Evolutionary conservation across 768 basidiomycete genomes (phyloP).

Genomic region (Infundibulicybe gibba): DNA sequence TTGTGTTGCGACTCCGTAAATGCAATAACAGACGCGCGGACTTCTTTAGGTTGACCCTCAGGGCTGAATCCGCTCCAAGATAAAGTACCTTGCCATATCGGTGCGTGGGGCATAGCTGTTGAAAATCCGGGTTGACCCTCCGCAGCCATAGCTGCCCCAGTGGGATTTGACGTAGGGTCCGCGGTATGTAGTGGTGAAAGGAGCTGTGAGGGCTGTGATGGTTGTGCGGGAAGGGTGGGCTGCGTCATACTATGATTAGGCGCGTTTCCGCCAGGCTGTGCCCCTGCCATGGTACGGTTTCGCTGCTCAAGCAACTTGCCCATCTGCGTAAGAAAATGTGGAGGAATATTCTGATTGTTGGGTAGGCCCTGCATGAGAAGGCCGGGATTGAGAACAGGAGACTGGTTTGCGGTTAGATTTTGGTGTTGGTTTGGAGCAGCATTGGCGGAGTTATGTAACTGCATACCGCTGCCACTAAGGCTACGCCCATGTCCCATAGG

Average conservation of each 20-base stretch:
- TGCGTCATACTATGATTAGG: too few species aligned
- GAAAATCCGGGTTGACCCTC: too few species aligned
- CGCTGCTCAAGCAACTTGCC: conserved; percentile 47
- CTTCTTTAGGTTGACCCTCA: conserved; percentile 32
- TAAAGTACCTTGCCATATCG: conserved; percentile 46
- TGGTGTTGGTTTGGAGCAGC: background rate
- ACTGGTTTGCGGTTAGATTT: background rate
- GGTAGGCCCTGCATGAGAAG: background rate
- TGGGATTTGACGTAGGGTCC: background rate
- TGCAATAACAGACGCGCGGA: conserved; percentile 36
- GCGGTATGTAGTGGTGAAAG: too few species aligned
- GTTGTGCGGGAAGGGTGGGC: too few species aligned
- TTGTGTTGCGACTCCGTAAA: conserved; percentile 18
- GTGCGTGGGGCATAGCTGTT: background rate
- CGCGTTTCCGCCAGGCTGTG: background rate
- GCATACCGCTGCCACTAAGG: too few species aligned
- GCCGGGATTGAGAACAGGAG: background rate
- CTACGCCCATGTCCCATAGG: too few species aligned
- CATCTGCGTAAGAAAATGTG: conserved; percentile 35
- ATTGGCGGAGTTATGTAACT: background rate
- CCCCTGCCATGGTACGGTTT: conserved; percentile 10
- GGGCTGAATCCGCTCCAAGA: conserved; percentile 37
- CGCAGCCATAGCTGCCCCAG: background rate
- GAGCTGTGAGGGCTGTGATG: too few species aligned
- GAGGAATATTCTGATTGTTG: conserved; percentile 2